Percentiles rank a stretch among this genome's conserved stretches.
These are phyloP conservation scores for Corylus americana DNA, from an alignment of 306 rosid genomes.

Conservation along the genomic window DNA sequence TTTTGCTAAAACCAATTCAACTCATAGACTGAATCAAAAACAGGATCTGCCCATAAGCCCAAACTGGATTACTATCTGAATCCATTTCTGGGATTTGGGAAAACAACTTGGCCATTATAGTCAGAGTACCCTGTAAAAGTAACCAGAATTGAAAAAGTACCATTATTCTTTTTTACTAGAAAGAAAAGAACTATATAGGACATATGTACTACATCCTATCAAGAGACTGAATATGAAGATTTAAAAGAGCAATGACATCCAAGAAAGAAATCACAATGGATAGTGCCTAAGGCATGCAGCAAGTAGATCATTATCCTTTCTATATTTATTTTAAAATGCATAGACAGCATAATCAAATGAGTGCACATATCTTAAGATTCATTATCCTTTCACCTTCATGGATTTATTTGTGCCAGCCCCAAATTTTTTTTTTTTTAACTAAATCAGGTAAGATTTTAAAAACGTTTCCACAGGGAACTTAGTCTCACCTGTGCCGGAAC, in stretches of 20 bases:
- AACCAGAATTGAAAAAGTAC: neutral
- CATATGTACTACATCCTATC: neutral
- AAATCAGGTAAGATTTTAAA: slow-evolving; percentile 7
- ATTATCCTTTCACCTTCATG: neutral
- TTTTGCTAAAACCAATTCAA: neutral
- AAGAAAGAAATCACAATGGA: neutral
- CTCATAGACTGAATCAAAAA: neutral
- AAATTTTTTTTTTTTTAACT: neutral
- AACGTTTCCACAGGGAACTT: slow-evolving; percentile 22
- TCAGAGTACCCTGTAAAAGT: neutral
- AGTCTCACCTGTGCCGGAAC: slow-evolving; percentile 92
- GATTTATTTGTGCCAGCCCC: neutral
- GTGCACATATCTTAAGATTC: neutral
- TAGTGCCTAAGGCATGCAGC: neutral
- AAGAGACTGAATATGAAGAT: no score
- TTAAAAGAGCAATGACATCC: neutral
- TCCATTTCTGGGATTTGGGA: neutral
- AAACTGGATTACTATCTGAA: neutral
- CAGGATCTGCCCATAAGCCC: neutral
- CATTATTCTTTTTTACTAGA: neutral
- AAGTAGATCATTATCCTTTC: neutral
- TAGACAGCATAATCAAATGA: neutral
- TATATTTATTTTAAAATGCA: neutral
- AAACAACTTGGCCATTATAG: neutral
- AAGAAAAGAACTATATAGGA: neutral